Evolutionary conservation across 768 basidiomycete species (phyloP).

Genomic region (Kwoniella newhampshirensis): DNA sequence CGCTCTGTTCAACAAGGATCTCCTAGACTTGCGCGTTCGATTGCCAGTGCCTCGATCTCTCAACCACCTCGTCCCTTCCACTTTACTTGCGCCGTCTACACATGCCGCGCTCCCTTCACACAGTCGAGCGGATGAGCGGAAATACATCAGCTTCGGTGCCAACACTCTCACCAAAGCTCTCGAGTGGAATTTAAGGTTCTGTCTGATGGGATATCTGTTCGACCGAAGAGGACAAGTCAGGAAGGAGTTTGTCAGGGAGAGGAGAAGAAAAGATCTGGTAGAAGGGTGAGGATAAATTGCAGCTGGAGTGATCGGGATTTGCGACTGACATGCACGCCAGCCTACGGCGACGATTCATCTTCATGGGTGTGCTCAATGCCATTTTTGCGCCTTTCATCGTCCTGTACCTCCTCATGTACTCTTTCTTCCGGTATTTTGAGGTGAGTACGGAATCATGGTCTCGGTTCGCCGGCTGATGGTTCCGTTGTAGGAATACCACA

Average conservation of each 20-base stretch:
- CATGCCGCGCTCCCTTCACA: slow-evolving; percentile 9
- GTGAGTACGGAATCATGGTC: slow-evolving; percentile 56
- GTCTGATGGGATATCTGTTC: slow-evolving; percentile 91
- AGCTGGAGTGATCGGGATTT: too few species aligned
- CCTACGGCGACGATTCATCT: slow-evolving; percentile 78
- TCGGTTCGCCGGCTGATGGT: not conserved
- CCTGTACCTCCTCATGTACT: slow-evolving; percentile 92
- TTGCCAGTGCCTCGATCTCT: slow-evolving; percentile 58
- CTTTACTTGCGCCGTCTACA: slow-evolving; percentile 38
- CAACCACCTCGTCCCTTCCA: slow-evolving; percentile 25
- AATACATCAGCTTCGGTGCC: slow-evolving; percentile 57
- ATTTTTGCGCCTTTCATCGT: slow-evolving; percentile 97
- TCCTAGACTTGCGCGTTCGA: slow-evolving; percentile 83
- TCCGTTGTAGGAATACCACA: slow-evolving; percentile 85
- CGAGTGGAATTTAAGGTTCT: slow-evolving; percentile 97
- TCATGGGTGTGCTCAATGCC: slow-evolving; percentile 95
- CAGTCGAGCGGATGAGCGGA: slow-evolving; percentile 59
- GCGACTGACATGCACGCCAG: slow-evolving; percentile 56
- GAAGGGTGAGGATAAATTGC: slow-evolving; percentile 65
- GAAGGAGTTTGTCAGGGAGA: slow-evolving; percentile 84
- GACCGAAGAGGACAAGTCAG: slow-evolving; percentile 85
- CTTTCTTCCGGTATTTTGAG: slow-evolving; percentile 99
- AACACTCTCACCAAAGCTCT: slow-evolving; percentile 81
- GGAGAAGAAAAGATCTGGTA: slow-evolving; percentile 72
- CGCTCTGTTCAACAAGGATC: slow-evolving; percentile 93